Base-by-base conservation (phyloP, 148 eudicot genomes). In the Dysphania ambrosioides region DNA sequence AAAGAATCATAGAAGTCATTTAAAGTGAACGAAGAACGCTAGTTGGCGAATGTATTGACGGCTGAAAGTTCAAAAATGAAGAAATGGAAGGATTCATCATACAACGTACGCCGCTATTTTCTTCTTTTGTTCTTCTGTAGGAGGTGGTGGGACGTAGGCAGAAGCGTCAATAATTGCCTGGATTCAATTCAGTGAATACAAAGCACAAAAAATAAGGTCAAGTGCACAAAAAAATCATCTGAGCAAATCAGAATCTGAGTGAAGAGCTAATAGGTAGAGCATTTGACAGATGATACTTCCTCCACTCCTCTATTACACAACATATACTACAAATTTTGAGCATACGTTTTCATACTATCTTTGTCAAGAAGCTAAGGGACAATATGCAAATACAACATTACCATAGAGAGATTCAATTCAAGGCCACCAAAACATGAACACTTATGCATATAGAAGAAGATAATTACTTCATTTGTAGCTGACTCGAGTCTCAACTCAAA, bases 131-230 rank as follows among this genome's bases (percentile, higher is more conserved):
- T 90, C 98, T 82, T 90, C 89, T 26, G 98, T 86, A 65, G 96
- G 98, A 64, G 97, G 96, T 59, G 97, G 98, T 47, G 98, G 97
- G 35, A 94, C 97, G 83, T 94, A 94, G 2, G 97, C 86, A 85
- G 98, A 97, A 77, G 96, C 96, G 76, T 94, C 93, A 66, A 94
- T 84, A 68, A 94, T 90, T 18, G 83, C 92, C 98, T 94, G 85
- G 35, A 26, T 73, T 79, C 47, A 58, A 8, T n/a, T n/a, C 6
- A 56, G 72, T 32, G 29, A 42, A 27, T 9, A 71, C 13, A 75
- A n/a, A 61, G 49, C 34, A 44, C 16, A 9, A 66, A 56, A 35
- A n/a, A 21, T 30, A 18, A 75, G 73, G 49, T 36, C 83, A 16
- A 68, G 78, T 63, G 61, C 53, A 56, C 41, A 66, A 26, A 40